Conservation (phyloP, 768 basidiomycete species). For the Russula olivacea region DNA sequence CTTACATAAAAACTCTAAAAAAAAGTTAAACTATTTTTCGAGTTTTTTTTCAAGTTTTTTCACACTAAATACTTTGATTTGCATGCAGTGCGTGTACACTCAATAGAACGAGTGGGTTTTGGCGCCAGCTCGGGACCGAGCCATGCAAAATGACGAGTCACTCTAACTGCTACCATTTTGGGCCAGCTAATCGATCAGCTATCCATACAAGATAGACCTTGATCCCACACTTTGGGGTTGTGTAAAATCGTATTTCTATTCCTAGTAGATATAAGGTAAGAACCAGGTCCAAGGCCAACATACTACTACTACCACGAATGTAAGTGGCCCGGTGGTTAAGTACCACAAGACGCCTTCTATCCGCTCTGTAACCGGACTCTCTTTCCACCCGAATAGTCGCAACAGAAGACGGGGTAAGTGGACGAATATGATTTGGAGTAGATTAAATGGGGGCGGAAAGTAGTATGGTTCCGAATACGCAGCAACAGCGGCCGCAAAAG, state of each 20-base stretch:
- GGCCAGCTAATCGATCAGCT: too few relatives aligned
- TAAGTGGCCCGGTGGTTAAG: slow-evolving; percentile 38
- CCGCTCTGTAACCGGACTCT: slow-evolving; percentile 7
- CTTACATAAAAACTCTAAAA: too few relatives aligned
- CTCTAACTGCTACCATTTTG: too few relatives aligned
- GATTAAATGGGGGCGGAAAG: slow-evolving; percentile 51
- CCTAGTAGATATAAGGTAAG: background rate
- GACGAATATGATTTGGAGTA: slow-evolving; percentile 32
- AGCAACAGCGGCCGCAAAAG: slow-evolving; percentile 36
- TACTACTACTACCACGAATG: slow-evolving; percentile 27
- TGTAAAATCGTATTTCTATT: background rate
- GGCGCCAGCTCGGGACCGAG: background rate
- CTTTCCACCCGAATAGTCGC: slow-evolving; percentile 25
- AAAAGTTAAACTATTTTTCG: too few relatives aligned
- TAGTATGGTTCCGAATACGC: slow-evolving; percentile 33
- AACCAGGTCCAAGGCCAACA: slow-evolving; percentile 15
- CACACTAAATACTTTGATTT: too few relatives aligned
- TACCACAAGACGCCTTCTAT: slow-evolving; percentile 40
- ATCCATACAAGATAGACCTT: background rate
- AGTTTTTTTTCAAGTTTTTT: too few relatives aligned
- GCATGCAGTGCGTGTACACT: too few relatives aligned
- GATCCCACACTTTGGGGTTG: background rate
- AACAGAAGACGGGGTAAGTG: slow-evolving; percentile 22
- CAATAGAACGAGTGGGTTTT: too few relatives aligned
- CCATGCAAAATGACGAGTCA: background rate